Evolutionary conservation across 2,329 filamentous ascomycete genomes (phyloP), one percentile per base, ranked within the genome.

Genomic region (Incumbomyces delicatus): DNA sequence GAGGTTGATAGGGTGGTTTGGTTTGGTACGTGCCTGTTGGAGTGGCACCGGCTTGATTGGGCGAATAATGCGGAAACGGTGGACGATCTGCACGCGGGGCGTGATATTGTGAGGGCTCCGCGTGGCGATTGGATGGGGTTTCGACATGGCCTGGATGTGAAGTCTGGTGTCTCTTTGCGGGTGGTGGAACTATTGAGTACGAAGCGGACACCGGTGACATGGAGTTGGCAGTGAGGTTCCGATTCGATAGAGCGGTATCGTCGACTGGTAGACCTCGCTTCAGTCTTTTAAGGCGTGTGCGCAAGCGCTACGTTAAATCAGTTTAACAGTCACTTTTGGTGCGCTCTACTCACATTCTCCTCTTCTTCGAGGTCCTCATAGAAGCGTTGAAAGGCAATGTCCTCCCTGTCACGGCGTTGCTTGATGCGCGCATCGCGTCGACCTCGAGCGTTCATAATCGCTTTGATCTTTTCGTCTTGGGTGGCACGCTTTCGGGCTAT

Each of bases 221-320:
- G 13, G 55, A 44, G 18, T 37, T 35, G 8, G 5, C 31, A 14
- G 54, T 48, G 6, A 53, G 47, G 6, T 48, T 48, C 18, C 46
- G 39, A 22, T 38, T 33, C 27, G 37, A 43, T 14, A 40, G 32
- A 12, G 48, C 49, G 8, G 53, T 50, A 31, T 57, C 56, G 30
- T 58, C 56, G 6, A 51, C 40, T 14, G 56, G 56, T 6, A 57
- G 40, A 18, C 56, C 56, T 37, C 54, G 49, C 46, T 58, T 58
- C 35, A 58, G 42, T 8, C 49, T 44, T 47, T 57, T 58, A 31
- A 58, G 44, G 10, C 53, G 49, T 14, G 50, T 48, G n/a, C 54
- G 56, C 39, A 58, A 46, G 39, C 50, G 50, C 53, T 57, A 31
- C n/a, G n/a, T n/a, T n/a, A n/a, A n/a, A n/a, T n/a, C n/a, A n/a